Evolutionary conservation across 192 early-diverging fungal genomes (phyloP).

Genomic region (Coemansia reversa): DNA sequence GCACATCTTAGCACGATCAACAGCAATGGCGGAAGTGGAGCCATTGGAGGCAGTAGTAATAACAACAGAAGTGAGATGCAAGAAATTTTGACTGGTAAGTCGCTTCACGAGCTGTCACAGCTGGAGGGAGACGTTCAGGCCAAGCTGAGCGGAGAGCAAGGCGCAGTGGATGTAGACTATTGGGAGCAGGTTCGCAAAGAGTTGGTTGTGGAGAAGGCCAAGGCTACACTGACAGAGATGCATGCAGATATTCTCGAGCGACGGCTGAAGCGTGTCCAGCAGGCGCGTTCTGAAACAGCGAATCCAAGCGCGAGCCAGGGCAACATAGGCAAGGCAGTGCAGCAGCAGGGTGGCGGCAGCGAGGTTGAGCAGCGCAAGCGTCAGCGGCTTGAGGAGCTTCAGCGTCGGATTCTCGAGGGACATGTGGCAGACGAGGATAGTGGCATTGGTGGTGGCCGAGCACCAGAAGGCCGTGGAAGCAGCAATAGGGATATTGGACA

Average conservation of each 20-base stretch:
- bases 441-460: neutral
- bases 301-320: slow-evolving; percentile 4
- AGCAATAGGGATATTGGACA: slow-evolving; percentile 10
- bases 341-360: slow-evolving; percentile 32
- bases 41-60: slow-evolving; percentile 7
- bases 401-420: slow-evolving; percentile 54
- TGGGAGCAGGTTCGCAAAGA: slow-evolving; percentile 84
- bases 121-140: slow-evolving; percentile 75
- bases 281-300: slow-evolving; percentile 48
- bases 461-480: neutral
- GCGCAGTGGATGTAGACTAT: slow-evolving; percentile 88
- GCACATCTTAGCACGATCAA: slow-evolving; percentile 57
- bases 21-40: neutral
- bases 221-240: slow-evolving; percentile 66
- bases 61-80: slow-evolving; percentile 60
- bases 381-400: slow-evolving; percentile 46
- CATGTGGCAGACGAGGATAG: slow-evolving; percentile 11
- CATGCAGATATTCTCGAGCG: slow-evolving; percentile 73
- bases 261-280: slow-evolving; percentile 69
- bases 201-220: slow-evolving; percentile 80
- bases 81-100: slow-evolving; percentile 69
- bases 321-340: slow-evolving; percentile 10
- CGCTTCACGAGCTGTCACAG: slow-evolving; percentile 65
- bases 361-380: slow-evolving; percentile 54
- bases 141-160: slow-evolving; percentile 62